phyloP scores from a whole-genome alignment of 2,329 filamentous ascomycete genomes.

The Fusarium paranaense region DNA sequence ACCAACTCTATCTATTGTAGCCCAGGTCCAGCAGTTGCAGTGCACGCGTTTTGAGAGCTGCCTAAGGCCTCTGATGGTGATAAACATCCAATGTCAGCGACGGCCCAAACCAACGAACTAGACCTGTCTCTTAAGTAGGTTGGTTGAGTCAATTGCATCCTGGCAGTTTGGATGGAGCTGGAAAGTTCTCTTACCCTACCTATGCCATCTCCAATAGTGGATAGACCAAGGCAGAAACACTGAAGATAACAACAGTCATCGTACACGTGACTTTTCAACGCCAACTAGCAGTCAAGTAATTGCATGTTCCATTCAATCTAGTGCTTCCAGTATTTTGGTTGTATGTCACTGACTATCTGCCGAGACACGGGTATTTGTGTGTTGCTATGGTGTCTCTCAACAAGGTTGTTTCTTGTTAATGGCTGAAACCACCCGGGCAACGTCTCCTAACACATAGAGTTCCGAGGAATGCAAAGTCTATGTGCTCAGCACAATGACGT shows the following conservation, averaged over 20 bases:
- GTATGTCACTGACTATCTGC: background rate
- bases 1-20: background rate
- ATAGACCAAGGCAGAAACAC: background rate
- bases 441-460: background rate
- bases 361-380: background rate
- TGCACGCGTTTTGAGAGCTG: background rate
- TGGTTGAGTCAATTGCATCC: background rate
- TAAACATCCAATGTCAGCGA: background rate
- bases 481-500: background rate
- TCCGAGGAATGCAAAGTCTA: background rate
- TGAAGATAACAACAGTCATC: background rate
- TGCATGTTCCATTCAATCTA: background rate
- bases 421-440: background rate
- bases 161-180: background rate
- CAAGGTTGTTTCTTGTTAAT: background rate
- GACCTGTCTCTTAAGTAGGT: background rate
- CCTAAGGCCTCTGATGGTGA: background rate
- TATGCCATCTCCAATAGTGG: background rate
- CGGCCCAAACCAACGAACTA: background rate
- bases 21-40: background rate
- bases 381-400: background rate
- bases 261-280: background rate
- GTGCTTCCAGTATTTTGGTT: background rate
- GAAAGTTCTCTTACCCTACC: background rate
- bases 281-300: background rate